Evolutionary conservation across 2,329 filamentous ascomycete species (phyloP).

Genomic region (Trichophaea hybrida): DNA sequence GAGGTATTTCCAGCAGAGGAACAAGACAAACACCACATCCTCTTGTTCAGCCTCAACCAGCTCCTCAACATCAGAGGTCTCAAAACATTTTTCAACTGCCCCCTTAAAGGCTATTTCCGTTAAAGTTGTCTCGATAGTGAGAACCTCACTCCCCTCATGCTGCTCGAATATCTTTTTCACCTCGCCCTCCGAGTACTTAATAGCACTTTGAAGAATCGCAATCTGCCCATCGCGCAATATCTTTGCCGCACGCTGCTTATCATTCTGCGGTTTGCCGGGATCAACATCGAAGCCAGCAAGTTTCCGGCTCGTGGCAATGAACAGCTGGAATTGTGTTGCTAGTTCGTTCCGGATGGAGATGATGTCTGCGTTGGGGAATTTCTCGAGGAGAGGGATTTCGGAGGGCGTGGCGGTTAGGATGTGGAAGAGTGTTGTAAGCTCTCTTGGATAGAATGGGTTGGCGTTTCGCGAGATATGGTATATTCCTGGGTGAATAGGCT

Average conservation of each 20-base stretch:
- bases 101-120: neutral
- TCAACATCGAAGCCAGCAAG: neutral
- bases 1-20: constrained; percentile 19
- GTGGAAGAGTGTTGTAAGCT: constrained; percentile 13
- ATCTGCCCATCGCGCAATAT: constrained; percentile 11
- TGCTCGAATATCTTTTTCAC: neutral
- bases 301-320: constrained; percentile 11
- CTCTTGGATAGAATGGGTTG: constrained; percentile 1
- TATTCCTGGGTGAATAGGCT: constrained; percentile 32
- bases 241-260: constrained; percentile 4
- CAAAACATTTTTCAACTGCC: constrained; percentile 17
- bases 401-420: constrained; percentile 15
- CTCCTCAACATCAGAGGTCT: constrained; percentile 1
- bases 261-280: neutral
- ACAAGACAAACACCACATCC: constrained; percentile 19
- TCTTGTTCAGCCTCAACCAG: constrained; percentile 13
- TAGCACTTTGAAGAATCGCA: constrained; percentile 6
- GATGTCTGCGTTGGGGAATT: neutral
- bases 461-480: constrained; percentile 10
- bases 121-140: constrained; percentile 1
- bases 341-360: constrained; percentile 13
- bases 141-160: neutral
- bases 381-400: constrained; percentile 5
- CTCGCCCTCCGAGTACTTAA: neutral
- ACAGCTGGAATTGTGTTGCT: constrained; percentile 13